Conservation (phyloP, 352 stramenopile species). For the Discostella stelligera region DNA sequence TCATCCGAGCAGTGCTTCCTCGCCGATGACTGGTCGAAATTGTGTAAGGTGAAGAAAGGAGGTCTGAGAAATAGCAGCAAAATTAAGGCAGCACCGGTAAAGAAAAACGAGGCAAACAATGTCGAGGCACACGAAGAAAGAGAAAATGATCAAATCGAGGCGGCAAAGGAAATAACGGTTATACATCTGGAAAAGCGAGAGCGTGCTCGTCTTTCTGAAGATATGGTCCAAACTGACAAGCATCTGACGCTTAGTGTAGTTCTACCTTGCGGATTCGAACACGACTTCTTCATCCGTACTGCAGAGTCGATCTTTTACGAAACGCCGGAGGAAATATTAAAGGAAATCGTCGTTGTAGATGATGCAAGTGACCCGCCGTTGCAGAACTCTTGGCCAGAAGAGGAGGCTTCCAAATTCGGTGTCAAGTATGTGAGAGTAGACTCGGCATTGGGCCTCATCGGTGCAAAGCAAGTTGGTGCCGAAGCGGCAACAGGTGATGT, state of each 20-base stretch:
- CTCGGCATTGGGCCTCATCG: slow-evolving; percentile 27
- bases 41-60: slow-evolving; percentile 12
- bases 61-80: neutral
- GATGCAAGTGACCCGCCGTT: slow-evolving; percentile 40
- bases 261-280: slow-evolving; percentile 47
- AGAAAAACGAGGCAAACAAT: neutral
- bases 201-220: slow-evolving; percentile 16
- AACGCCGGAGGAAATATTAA: slow-evolving; percentile 40
- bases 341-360: slow-evolving; percentile 51
- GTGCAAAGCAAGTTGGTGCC: slow-evolving; percentile 39
- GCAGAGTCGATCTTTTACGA: slow-evolving; percentile 35
- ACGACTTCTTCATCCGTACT: slow-evolving; percentile 40
- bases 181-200: neutral
- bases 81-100: neutral
- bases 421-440: slow-evolving; percentile 46
- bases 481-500: slow-evolving; percentile 40
- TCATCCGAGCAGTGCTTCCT: slow-evolving; percentile 15
- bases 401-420: slow-evolving; percentile 29
- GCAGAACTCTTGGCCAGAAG: slow-evolving; percentile 20
- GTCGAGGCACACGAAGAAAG: neutral
- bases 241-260: slow-evolving; percentile 43
- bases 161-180: neutral
- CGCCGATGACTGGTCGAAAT: slow-evolving; percentile 21
- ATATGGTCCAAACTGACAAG: slow-evolving; percentile 2
- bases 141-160: neutral